Evolutionary conservation across 1,139 yeast genomes (phyloP).

Genomic region (Pichia inconspicua): DNA sequence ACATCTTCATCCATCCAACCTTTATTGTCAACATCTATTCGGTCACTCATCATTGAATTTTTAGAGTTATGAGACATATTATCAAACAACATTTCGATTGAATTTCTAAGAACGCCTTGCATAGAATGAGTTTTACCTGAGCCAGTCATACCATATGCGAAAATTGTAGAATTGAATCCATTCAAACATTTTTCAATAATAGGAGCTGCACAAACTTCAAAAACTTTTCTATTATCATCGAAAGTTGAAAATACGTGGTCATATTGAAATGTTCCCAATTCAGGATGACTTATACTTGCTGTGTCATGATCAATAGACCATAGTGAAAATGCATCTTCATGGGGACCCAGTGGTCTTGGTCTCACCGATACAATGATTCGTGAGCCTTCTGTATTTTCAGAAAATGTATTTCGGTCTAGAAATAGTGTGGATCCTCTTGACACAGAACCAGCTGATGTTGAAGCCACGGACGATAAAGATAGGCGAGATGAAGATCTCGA

Average conservation of each 20-base stretch:
- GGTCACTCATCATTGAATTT: neutral
- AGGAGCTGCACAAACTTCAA: conserved; percentile 50
- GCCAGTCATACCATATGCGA: conserved; percentile 95
- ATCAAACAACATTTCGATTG: conserved; percentile 8
- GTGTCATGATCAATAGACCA: conserved; percentile 8
- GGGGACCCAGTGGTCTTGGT: conserved; percentile 40
- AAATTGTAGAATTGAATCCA: conserved; percentile 83
- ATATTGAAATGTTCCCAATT: conserved; percentile 54
- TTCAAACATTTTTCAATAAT: conserved; percentile 61
- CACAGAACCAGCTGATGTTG: conserved; percentile 4
- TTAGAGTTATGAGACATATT: neutral
- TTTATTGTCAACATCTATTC: conserved; percentile 6
- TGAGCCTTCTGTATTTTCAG: conserved; percentile 25
- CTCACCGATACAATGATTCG: conserved; percentile 44
- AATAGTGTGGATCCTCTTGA: conserved; percentile 3
- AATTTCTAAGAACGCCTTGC: conserved; percentile 52
- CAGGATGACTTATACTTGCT: conserved; percentile 31
- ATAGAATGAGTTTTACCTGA: conserved; percentile 91
- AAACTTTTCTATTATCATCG: conserved; percentile 51
- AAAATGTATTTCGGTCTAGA: no score
- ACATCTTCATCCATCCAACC: conserved; percentile 3
- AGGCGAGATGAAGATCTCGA: conserved; percentile 18
- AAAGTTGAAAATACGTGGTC: conserved; percentile 65
- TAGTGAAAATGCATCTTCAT: conserved; percentile 11
- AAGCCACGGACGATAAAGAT: conserved; percentile 9